Evolutionary conservation across 495 filamentous ascomycete species (phyloP).

Genomic region (Talaromyces proteolyticus): DNA sequence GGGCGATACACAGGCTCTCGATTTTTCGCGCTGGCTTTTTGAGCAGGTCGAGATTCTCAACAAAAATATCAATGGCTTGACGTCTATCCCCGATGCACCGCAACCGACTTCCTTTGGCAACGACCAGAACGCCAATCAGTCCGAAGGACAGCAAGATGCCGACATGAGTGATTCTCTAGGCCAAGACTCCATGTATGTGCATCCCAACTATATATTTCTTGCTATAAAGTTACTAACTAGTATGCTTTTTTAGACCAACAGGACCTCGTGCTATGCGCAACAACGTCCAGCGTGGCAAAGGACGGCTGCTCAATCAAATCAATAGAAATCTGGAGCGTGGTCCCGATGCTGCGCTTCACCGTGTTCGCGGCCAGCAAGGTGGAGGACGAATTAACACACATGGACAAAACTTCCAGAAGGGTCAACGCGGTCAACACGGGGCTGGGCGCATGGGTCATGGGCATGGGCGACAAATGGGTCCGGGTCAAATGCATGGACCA

Average conservation of each 20-base stretch:
- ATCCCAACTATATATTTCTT: not conserved
- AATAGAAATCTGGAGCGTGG: constrained; percentile 79
- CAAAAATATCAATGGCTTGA: constrained; percentile 50
- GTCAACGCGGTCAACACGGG: constrained; percentile 49
- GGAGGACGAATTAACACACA: constrained; percentile 74
- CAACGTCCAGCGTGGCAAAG: constrained; percentile 52
- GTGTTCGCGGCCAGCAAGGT: constrained; percentile 67
- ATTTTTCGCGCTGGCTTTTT: constrained; percentile 90
- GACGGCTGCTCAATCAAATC: constrained; percentile 81
- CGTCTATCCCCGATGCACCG: constrained; percentile 8
- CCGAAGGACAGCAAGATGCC: constrained; percentile 41
- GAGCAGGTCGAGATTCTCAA: constrained; percentile 68
- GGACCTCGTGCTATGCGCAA: constrained; percentile 95
- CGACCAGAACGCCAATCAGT: constrained; percentile 16
- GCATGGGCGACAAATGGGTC: constrained; percentile 44
- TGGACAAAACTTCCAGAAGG: constrained; percentile 65
- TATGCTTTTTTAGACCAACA: constrained; percentile 60
- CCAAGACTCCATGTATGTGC: constrained; percentile 63
- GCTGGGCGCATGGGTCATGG: constrained; percentile 33
- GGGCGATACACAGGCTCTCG: constrained; percentile 73
- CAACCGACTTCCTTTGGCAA: constrained; percentile 31
- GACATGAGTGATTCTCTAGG: constrained; percentile 63
- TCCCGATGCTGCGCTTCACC: constrained; percentile 69
- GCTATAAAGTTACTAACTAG: not conserved
- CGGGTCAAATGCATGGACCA: constrained; percentile 36